Evolutionary conservation across 345 rosid species (phyloP).

Genomic region (Fremontodendron californicum): DNA sequence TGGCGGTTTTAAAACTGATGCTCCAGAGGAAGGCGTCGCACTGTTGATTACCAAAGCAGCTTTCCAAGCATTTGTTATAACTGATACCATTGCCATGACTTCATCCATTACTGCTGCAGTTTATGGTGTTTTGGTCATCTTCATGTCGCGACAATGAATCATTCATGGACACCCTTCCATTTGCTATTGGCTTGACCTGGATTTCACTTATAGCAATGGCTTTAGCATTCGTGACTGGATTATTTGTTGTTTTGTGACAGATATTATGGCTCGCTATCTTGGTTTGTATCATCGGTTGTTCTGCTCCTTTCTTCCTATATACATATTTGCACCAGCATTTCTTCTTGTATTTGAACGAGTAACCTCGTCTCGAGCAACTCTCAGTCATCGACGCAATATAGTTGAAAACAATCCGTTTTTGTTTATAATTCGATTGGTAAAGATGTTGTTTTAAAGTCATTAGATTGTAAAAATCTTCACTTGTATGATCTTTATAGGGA

Average conservation of each 20-base stretch:
- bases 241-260: constrained; percentile 1
- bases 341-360: neutral
- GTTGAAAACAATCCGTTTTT: neutral
- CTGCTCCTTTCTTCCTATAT: neutral
- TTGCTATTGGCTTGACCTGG: constrained; percentile 6
- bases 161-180: neutral
- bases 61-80: constrained; percentile 10
- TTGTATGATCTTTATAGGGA: no score
- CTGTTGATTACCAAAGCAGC: neutral
- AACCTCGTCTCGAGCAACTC: neutral
- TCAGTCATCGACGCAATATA: neutral
- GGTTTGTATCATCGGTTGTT: constrained; percentile 1
- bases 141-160: no score
- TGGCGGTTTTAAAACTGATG: neutral
- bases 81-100: constrained; percentile 13
- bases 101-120: constrained; percentile 8
- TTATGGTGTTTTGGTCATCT: neutral
- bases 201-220: constrained; percentile 21
- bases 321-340: neutral
- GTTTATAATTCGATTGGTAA: neutral
- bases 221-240: constrained; percentile 15
- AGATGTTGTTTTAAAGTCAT: neutral
- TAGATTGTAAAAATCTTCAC: no score
- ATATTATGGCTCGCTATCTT: neutral
- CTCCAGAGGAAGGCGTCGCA: neutral